A percentile compares a stretch with the other conserved stretches of the same genome.
Conservation (phyloP, 73 alveolate genomes). For the Urostyla sp. region DNA sequence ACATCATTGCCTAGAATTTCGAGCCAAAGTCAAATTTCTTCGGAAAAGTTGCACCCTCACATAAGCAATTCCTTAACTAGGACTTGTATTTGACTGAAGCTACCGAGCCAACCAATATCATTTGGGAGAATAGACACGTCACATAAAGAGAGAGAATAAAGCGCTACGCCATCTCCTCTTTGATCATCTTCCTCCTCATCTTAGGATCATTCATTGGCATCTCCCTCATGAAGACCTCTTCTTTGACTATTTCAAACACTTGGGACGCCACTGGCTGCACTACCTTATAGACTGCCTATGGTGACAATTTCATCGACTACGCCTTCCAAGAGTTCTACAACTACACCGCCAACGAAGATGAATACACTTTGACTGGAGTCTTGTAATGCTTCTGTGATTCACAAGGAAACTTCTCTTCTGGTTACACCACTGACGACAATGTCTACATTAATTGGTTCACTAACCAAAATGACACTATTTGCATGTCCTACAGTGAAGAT, state of each 20-base stretch:
- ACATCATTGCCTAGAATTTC: conserved; percentile 3
- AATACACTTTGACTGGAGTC: conserved; percentile 35
- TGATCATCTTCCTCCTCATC: conserved; percentile 1
- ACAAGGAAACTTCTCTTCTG: not conserved
- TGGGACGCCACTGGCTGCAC: conserved; percentile 35
- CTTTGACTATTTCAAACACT: not conserved
- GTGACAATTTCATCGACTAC: not conserved
- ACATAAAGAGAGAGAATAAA: conserved; percentile 33
- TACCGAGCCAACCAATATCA: conserved; percentile 65
- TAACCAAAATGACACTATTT: too few relatives aligned
- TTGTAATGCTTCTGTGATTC: conserved; percentile 26
- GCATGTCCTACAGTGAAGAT: too few relatives aligned
- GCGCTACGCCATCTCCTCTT: not conserved
- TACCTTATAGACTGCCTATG: not conserved
- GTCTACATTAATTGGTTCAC: too few relatives aligned
- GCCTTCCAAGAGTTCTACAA: conserved; percentile 35
- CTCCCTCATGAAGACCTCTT: conserved; percentile 28
- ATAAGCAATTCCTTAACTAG: not conserved
- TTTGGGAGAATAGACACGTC: conserved; percentile 68
- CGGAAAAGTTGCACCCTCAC: not conserved
- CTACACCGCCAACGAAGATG: not conserved
- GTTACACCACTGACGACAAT: too few relatives aligned
- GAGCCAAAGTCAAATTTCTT: not conserved
- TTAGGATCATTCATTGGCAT: conserved; percentile 21
- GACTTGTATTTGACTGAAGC: conserved; percentile 1